A percentile compares a stretch with the other conserved stretches of the same genome.
Evolutionary conservation across 345 rosid genomes (phyloP).

Genomic region (Arabidopsis thaliana): DNA sequence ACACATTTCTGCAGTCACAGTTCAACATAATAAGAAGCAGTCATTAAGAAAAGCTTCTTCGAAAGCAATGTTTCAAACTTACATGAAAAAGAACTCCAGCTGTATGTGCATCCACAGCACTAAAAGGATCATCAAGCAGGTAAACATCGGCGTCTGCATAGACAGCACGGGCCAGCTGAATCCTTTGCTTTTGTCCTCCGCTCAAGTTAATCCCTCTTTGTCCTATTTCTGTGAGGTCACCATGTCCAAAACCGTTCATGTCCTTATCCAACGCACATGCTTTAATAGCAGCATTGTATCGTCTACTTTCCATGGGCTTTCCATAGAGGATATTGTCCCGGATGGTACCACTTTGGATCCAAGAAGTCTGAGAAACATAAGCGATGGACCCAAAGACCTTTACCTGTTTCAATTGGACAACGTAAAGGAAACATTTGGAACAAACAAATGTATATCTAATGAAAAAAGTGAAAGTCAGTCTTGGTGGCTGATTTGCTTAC

Average conservation of each 20-base stretch:
- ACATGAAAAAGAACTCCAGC: conserved; percentile 75
- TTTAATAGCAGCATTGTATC: conserved; percentile 60
- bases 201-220: conserved; percentile 89
- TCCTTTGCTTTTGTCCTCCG: conserved; percentile 92
- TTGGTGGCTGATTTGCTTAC: conserved; percentile 52
- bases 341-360: conserved; percentile 88
- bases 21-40: conserved; percentile 4
- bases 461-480: conserved; percentile 14
- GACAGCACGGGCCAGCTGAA: conserved; percentile 81
- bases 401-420: conserved; percentile 51
- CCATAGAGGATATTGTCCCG: conserved; percentile 75
- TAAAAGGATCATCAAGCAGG: conserved; percentile 84
- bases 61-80: conserved; percentile 32
- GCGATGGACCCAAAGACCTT: conserved; percentile 60
- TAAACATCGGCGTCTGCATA: conserved; percentile 77
- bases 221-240: conserved; percentile 84
- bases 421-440: conserved; percentile 10
- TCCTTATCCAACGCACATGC: conserved; percentile 80
- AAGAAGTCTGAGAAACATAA: conserved; percentile 77
- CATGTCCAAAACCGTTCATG: conserved; percentile 62
- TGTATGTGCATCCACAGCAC: conserved; percentile 87
- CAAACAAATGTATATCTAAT: background rate
- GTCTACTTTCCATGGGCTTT: conserved; percentile 58
- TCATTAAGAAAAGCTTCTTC: conserved; percentile 9
- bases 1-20: conserved; percentile 71